phyloP scores from a whole-genome alignment of 2,329 filamentous ascomycete genomes.

The Coniochaeta hoffmannii region DNA sequence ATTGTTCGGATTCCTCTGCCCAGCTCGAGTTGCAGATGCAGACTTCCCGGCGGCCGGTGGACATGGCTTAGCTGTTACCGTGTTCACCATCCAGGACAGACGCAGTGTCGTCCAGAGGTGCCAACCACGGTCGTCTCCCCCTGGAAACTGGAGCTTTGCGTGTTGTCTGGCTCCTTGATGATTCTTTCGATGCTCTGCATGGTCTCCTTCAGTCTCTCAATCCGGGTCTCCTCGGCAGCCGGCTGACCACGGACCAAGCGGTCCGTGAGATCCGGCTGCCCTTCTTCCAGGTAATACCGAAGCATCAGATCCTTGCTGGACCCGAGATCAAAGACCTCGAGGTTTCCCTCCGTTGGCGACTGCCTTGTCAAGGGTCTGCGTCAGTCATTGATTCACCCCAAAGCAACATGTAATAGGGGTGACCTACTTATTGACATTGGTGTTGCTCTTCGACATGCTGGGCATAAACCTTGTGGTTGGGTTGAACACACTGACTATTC shows the following conservation, averaged over 20 bases:
- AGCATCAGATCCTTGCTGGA: not conserved
- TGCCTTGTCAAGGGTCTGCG: not conserved
- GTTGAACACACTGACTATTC: not conserved
- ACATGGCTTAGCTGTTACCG: not conserved
- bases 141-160: not conserved
- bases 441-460: not conserved
- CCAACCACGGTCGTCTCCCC: not conserved
- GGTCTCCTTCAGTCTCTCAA: not conserved
- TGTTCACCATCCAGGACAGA: not conserved
- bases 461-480: not conserved
- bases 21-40: no score
- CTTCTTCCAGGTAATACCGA: not conserved
- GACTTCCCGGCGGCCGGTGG: no score
- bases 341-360: not conserved
- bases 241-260: not conserved
- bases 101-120: not conserved
- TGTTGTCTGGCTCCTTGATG: not conserved
- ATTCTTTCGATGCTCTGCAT: not conserved
- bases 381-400: not conserved
- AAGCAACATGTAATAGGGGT: not conserved
- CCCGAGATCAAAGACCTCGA: not conserved
- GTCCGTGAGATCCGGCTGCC: not conserved
- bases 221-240: not conserved
- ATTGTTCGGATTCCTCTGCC: no score
- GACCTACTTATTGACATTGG: not conserved